Base-by-base conservation (phyloP, 2,329 filamentous ascomycete species). In the Penicillium psychrosexuale region DNA sequence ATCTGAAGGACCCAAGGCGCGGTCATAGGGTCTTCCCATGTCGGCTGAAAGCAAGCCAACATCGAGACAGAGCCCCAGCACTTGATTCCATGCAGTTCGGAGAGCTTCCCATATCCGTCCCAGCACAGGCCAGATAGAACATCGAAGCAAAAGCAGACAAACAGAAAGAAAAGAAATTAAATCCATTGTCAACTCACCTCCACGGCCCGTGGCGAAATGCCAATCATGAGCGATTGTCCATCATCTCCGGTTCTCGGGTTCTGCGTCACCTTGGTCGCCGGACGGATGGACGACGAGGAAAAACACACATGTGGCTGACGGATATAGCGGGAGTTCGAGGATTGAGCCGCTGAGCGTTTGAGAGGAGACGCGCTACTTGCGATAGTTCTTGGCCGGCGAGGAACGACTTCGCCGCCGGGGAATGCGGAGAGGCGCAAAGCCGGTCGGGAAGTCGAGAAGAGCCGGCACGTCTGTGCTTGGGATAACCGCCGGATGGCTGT, bases 211-310 rank as follows among this genome's bases (percentile, higher is more conserved):
- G 89, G 82, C 0, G 91, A 95, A 58, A 97, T 96, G 51, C 88
- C 87, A 24, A 99, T 81, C 64, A 78, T 78, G 86, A 96, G 91
- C 19, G 87, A 83, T n/a, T 90, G 87, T 27, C 93, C 93, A 52
- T 92, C 85, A 31, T 95, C 90, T 70, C 94, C 90, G 53, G 81
- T 82, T 62, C 87, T 85, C 0, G 91, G 89, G 69, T 97, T 96
- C 55, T 73, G 69, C 40, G 70, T 59, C 15, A 79, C 74, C 52
- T 81, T 77, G 15, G 75, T 75, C 47, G 73, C 76, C 42, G 58
- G 63, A 39, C 53, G 66, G 33, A 59, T 34, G 24, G 66, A 51
- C 31, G 75, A 72, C 34, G 68, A 69, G 24, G 72, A 76, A 55
- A 79, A 65, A 9, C 48, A 72, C 15, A 61, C 59, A 34, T 62